Evolutionary conservation across 768 basidiomycete species (phyloP).

Genomic region (Boletus insuetus): DNA sequence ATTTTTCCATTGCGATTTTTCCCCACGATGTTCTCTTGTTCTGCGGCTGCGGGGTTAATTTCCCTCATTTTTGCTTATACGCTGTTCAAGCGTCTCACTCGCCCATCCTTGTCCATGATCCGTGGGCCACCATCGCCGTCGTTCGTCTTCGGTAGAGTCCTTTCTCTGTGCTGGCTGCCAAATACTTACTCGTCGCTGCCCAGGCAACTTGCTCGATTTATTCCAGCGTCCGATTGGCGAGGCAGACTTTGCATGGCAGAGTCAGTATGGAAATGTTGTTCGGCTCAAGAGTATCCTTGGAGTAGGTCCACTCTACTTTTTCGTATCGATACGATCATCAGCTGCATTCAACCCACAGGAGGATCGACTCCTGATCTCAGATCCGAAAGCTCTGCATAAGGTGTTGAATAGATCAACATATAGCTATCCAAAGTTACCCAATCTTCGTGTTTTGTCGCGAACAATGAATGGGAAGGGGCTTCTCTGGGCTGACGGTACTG

Average conservation of each 20-base stretch:
- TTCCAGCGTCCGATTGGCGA: constrained; percentile 25
- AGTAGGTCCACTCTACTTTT: constrained; percentile 7
- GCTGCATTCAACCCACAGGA: constrained; percentile 28
- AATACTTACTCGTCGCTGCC: constrained; percentile 1
- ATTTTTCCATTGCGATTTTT: too few relatives aligned
- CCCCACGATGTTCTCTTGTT: background rate
- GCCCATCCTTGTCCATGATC: constrained; percentile 10
- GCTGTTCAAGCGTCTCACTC: background rate
- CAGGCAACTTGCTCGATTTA: constrained; percentile 28
- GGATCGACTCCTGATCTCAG: constrained; percentile 43
- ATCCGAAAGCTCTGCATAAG: constrained; percentile 41
- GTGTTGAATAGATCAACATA: constrained; percentile 43
- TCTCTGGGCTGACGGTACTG: constrained; percentile 39
- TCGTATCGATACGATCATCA: background rate
- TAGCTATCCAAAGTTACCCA: constrained; percentile 35
- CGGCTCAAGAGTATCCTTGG: constrained; percentile 23
- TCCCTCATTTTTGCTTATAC: background rate
- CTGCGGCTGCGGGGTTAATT: background rate
- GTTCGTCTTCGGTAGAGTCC: constrained; percentile 11
- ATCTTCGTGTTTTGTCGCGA: constrained; percentile 12
- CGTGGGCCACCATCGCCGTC: constrained; percentile 15
- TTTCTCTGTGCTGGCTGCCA: background rate
- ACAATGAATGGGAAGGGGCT: constrained; percentile 32
- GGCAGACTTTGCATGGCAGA: constrained; percentile 30
- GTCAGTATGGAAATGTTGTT: constrained; percentile 26